Evolutionary conservation across 331 rosid species (phyloP), one percentile per base, ranked within the genome.

Genomic region (Malus hybrid): DNA sequence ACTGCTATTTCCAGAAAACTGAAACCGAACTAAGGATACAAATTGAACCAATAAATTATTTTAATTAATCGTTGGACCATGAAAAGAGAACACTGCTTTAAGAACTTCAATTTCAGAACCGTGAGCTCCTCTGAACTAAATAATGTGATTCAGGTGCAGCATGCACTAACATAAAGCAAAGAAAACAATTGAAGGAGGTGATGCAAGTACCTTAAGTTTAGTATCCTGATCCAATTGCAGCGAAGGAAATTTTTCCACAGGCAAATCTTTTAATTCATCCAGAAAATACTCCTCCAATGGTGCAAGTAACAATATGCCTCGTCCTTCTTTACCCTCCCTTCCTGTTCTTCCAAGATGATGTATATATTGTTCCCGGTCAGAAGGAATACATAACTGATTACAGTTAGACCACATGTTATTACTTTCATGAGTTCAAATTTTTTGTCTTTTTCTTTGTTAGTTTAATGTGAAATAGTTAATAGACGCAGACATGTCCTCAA

Each of bases 331-430:
- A 74, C 96, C 99, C 85, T 83, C 88, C 56, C 97, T 85, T 68
- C 97, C 99, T 11, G 99, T 90, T 87, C 99, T 87, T 85, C 99
- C 97, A 77, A 94, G 91, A 29, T 97, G 96, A 72, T 94, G 90
- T 79, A 94, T 87, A 78, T 94, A 94, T 63, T 88, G 96, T 82
- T 92, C 93, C 65, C 99, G 91, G 68, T 89, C 96, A 19, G 85
- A 60, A 64, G 99, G 97, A 77, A 92, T 82, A 66, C 99, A 97
- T 75, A 92, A 87, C 99, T 94, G 80, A 65, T n/a, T 57, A 62
- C 52, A 46, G 32, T 60, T 70, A 46, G 20, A 68, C 65, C 10
- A 11, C 18, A 11, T 10, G 24, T 36, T 12, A 66, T 36, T 66
- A 10, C 10, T 64, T 44, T 2, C 4, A 7, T 55, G 11, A 63